phyloP scores from a whole-genome alignment of 371 early-diverging fungal species.

The Synchytrium microbalum region DNA sequence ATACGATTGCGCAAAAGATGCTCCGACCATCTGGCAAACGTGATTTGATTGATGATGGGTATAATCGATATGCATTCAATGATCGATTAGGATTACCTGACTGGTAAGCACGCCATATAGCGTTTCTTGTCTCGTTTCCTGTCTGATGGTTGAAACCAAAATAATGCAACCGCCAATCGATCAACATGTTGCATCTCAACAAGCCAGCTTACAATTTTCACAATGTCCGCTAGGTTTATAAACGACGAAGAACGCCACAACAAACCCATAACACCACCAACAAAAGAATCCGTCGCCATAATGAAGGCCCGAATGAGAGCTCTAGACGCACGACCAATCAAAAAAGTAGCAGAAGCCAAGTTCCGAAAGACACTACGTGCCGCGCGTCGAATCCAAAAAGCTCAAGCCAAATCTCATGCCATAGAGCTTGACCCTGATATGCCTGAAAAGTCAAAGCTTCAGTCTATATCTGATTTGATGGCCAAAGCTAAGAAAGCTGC shows the following conservation, averaged over 20 bases:
- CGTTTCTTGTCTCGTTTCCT: too few species aligned
- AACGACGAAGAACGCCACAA: slow-evolving; percentile 87
- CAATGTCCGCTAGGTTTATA: slow-evolving; percentile 58
- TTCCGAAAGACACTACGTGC: slow-evolving; percentile 82
- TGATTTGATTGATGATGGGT: slow-evolving; percentile 81
- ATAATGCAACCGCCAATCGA: too few species aligned
- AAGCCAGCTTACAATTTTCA: too few species aligned
- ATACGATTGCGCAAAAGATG: slow-evolving; percentile 80
- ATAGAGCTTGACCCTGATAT: slow-evolving; percentile 82
- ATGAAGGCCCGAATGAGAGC: slow-evolving; percentile 72
- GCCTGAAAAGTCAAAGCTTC: slow-evolving; percentile 81
- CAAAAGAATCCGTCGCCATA: slow-evolving; percentile 88
- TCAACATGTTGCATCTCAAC: too few species aligned
- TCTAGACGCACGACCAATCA: slow-evolving; percentile 92
- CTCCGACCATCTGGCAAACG: slow-evolving; percentile 35
- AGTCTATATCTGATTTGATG: slow-evolving; percentile 70
- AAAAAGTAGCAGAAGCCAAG: slow-evolving; percentile 98
- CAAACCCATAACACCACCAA: slow-evolving; percentile 79
- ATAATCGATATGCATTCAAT: slow-evolving; percentile 80
- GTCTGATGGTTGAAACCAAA: too few species aligned
- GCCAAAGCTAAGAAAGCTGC: slow-evolving; percentile 45
- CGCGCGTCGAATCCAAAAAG: slow-evolving; percentile 54
- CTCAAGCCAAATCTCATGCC: slow-evolving; percentile 80
- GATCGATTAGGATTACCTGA: slow-evolving; percentile 77
- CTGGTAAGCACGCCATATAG: slow-evolving; percentile 59